phyloP scores from a whole-genome alignment of 495 filamentous ascomycete species.

The Penicillium lagena region DNA sequence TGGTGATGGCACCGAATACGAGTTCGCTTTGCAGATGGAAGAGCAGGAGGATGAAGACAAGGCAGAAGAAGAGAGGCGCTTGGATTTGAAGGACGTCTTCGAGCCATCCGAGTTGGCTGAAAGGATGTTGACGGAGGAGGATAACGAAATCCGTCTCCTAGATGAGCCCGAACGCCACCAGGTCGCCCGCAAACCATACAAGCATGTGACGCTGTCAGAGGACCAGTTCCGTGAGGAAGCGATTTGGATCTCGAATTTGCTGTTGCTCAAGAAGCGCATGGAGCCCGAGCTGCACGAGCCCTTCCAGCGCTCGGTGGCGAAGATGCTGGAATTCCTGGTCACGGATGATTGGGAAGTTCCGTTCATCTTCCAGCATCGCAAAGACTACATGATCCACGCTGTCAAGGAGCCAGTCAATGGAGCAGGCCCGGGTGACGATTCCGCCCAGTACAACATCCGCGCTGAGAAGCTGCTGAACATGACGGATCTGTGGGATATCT shows the following conservation, averaged over 20 bases:
- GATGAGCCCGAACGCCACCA: slow-evolving; percentile 96
- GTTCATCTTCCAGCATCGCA: slow-evolving; percentile 95
- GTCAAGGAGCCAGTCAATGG: slow-evolving; percentile 57
- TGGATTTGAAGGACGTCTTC: slow-evolving; percentile 97
- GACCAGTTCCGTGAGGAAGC: slow-evolving; percentile 86
- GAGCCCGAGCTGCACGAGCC: slow-evolving; percentile 64
- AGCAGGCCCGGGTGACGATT: slow-evolving; percentile 53
- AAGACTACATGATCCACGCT: slow-evolving; percentile 94
- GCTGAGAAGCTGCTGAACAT: slow-evolving; percentile 89
- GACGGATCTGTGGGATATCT: slow-evolving; percentile 87
- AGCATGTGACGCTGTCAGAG: slow-evolving; percentile 63
- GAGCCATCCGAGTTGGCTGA: slow-evolving; percentile 91
- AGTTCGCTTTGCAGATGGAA: slow-evolving; percentile 83
- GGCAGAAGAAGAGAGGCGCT: slow-evolving; percentile 59
- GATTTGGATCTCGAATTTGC: slow-evolving; percentile 79
- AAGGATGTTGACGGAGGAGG: slow-evolving; percentile 89
- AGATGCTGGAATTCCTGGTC: slow-evolving; percentile 92
- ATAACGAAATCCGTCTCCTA: slow-evolving; percentile 76
- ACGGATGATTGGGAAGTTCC: slow-evolving; percentile 91
- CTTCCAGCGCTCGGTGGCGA: slow-evolving; percentile 80
- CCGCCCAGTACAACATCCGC: slow-evolving; percentile 62
- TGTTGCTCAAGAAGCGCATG: slow-evolving; percentile 78
- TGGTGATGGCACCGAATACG: slow-evolving; percentile 89
- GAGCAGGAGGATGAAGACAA: slow-evolving; percentile 62
- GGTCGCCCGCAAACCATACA: slow-evolving; percentile 80